Percentiles rank a stretch among this genome's conserved stretches.
Evolutionary conservation across 73 alveolate genomes (phyloP).

Genomic region (Stentor coeruleus): DNA sequence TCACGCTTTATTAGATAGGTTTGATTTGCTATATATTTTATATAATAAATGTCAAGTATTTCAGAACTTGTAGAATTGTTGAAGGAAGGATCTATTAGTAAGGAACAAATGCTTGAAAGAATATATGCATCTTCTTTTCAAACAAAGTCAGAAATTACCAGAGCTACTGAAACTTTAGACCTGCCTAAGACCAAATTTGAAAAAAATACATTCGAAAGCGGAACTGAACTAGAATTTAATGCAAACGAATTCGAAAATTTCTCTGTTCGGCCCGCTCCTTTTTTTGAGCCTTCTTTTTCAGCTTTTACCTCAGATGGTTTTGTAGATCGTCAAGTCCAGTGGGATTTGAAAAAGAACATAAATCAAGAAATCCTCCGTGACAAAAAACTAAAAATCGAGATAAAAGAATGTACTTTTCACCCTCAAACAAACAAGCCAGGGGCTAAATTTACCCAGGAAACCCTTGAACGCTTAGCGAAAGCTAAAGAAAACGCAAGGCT

Average conservation of each 20-base stretch:
- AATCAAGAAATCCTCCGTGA: neutral
- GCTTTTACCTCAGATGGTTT: neutral
- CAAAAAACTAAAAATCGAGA: neutral
- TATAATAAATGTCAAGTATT: constrained; percentile 22
- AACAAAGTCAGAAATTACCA: neutral
- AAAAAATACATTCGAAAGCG: neutral
- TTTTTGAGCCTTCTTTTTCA: constrained; percentile 2
- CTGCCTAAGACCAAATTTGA: neutral
- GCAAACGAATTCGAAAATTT: neutral
- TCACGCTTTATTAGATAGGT: no score
- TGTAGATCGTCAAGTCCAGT: neutral
- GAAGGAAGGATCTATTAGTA: constrained; percentile 23
- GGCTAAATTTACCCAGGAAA: neutral
- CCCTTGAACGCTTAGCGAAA: neutral
- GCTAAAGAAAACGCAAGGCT: neutral
- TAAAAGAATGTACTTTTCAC: constrained; percentile 16
- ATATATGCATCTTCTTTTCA: no score
- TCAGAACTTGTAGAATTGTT: constrained; percentile 18
- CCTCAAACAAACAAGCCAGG: constrained; percentile 4
- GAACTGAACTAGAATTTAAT: neutral
- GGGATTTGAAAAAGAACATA: neutral
- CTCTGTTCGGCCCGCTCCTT: no score
- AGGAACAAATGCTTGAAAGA: constrained; percentile 27
- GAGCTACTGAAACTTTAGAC: neutral
- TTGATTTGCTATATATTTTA: no score